Evolutionary conservation across 192 early-diverging fungal genomes (phyloP).

Genomic region (Borealophlyctis nickersoniae): DNA sequence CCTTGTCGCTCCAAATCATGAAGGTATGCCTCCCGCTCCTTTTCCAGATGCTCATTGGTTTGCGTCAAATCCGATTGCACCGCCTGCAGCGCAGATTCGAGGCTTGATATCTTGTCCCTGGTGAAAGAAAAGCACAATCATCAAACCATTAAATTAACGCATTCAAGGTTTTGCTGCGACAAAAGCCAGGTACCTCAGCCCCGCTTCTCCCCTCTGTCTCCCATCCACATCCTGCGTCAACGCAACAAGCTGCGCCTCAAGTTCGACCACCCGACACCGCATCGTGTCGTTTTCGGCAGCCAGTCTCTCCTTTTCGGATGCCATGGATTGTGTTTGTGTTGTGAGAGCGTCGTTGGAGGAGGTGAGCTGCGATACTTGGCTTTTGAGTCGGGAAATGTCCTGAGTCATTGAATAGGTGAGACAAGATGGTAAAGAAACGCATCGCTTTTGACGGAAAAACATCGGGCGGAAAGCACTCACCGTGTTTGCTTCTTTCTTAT

Average conservation of each 20-base stretch:
- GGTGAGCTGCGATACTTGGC: background rate
- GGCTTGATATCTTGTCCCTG: conserved; percentile 19
- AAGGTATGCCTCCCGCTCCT: conserved; percentile 27
- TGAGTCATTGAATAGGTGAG: no score
- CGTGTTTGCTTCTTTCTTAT: no score
- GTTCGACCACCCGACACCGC: background rate
- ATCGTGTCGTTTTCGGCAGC: background rate
- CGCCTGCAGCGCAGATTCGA: conserved; percentile 7
- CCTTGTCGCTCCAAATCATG: conserved; percentile 29
- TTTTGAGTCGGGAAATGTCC: conserved; percentile 14
- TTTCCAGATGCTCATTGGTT: conserved; percentile 21
- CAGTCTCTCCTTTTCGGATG: conserved; percentile 5
- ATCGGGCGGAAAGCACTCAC: no score
- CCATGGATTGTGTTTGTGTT: background rate
- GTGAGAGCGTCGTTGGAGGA: conserved; percentile 5
- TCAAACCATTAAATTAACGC: no score
- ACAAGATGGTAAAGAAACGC: no score
- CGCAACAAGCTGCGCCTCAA: background rate
- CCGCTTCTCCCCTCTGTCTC: background rate
- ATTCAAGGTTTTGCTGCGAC: no score
- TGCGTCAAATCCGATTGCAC: conserved; percentile 21
- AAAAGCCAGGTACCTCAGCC: background rate
- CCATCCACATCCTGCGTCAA: conserved; percentile 7
- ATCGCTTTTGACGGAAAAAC: no score
- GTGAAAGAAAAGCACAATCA: background rate